Base-by-base conservation (phyloP, 2,329 filamentous ascomycete genomes). In the Penicillium palitans region DNA sequence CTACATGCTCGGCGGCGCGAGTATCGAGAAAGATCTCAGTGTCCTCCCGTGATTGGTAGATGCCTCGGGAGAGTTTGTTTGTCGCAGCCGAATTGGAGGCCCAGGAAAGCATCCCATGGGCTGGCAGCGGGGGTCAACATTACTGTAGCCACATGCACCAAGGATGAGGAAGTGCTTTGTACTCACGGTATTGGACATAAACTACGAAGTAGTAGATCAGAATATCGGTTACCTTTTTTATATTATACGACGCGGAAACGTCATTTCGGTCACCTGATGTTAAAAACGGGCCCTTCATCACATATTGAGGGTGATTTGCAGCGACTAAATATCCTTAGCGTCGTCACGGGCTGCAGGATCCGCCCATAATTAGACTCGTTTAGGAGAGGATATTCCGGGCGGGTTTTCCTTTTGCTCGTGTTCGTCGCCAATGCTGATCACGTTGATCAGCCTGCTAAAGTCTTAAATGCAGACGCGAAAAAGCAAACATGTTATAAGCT, bases 401-500 rank as follows among this genome's bases (percentile, higher is more conserved):
- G 47, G n/a, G 31, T 41, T 37, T 48, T 53, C 45, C 47, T 50
- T 40, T 53, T n/a, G 44, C 41, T 53, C 46, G 52, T 59, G 50
- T 52, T 58, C 39, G 42, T 40, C 49, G 50, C 55, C 58, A 53
- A 60, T 42, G 64, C 54, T 61, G 62, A 67, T 67, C 64, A 60
- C 53, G 64, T 55, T 62, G 61, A 63, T 64, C 60, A 50, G 33
- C 55, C 39, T 56, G 24, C 40, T 49, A 48, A 58, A 35, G 12
- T 25, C 21, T 47, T 45, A 47, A 52, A 51, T 49, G 15, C n/a
- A 40, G 13, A 42, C 21, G 9, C 3, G 9, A 48, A 47, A 54
- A 63, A 62, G 56, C 47, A 65, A 64, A 61, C 49, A 60, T 49
- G 13, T 24, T 44, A 31, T 21, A 40, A n/a, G 47, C 24, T 40